These are phyloP conservation scores for Syzygium grande DNA, from an alignment of 345 rosid species.

Conservation along the genomic window DNA sequence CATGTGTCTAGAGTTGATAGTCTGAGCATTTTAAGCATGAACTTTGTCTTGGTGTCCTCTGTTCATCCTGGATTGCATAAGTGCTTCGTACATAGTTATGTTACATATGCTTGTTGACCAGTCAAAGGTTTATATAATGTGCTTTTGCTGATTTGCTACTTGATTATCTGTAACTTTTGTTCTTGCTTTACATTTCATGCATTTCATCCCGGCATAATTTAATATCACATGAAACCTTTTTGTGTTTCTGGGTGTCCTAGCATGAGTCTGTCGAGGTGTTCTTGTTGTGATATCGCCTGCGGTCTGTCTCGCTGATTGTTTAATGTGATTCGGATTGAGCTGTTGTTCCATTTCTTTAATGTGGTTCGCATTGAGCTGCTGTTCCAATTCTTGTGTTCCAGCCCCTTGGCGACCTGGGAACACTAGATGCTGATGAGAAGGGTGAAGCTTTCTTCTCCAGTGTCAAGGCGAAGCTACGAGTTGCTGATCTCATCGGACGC, in stretches of 20 bases:
- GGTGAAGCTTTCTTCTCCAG: slow-evolving; percentile 70
- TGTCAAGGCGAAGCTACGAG: slow-evolving; percentile 56
- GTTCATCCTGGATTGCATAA: background rate
- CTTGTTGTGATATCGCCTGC: background rate
- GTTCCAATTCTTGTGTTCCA: slow-evolving; percentile 11
- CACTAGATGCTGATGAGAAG: slow-evolving; percentile 52
- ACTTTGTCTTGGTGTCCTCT: background rate
- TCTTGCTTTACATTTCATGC: background rate
- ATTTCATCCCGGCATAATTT: background rate
- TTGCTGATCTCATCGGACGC: slow-evolving; percentile 76
- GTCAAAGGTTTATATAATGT: no score
- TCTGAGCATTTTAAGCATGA: background rate
- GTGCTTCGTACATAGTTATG: background rate
- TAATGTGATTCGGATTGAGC: background rate
- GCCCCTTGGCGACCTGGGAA: slow-evolving; percentile 98
- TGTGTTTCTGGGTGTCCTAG: background rate
- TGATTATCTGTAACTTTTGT: no score
- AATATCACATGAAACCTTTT: background rate
- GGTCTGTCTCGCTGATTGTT: background rate
- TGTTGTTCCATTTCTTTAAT: background rate
- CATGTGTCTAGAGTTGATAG: background rate
- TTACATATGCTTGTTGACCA: no score
- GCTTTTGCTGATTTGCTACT: no score
- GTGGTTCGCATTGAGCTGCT: background rate
- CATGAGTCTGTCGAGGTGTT: background rate